A percentile compares a stretch with the other conserved stretches of the same genome.
Evolutionary conservation across 768 basidiomycete genomes (phyloP).

Genomic region (Termitomyces sp.): DNA sequence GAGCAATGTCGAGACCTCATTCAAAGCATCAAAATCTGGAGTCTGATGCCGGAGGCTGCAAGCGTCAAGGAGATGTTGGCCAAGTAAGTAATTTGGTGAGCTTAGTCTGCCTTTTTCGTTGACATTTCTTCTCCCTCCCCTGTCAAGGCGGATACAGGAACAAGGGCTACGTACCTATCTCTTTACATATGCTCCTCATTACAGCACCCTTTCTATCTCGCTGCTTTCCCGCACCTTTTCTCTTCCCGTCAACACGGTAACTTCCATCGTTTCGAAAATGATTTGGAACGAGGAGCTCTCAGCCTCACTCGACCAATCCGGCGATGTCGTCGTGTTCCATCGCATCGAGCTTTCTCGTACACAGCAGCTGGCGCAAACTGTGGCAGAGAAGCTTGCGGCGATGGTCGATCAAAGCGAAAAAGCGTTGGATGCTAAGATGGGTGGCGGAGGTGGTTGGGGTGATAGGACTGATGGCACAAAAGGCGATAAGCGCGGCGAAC

Average conservation of each 20-base stretch:
- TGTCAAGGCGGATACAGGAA: slow-evolving; percentile 87
- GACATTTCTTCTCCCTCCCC: not conserved
- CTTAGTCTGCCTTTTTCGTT: not conserved
- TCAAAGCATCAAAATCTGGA: slow-evolving; percentile 97
- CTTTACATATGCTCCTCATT: slow-evolving; percentile 95
- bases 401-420: slow-evolving; percentile 95
- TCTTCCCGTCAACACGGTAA: slow-evolving; percentile 74
- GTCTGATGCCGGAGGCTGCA: slow-evolving; percentile 84
- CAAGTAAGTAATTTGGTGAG: slow-evolving; percentile 47
- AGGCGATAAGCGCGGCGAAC: slow-evolving; percentile 77
- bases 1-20: slow-evolving; percentile 91
- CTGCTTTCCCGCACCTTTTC: slow-evolving; percentile 87
- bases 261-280: slow-evolving; percentile 95
- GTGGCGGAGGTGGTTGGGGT: slow-evolving; percentile 56
- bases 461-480: slow-evolving; percentile 67
- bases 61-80: slow-evolving; percentile 93
- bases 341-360: slow-evolving; percentile 82
- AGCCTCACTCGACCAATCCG: slow-evolving; percentile 89
- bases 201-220: slow-evolving; percentile 84
- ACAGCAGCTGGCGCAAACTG: slow-evolving; percentile 84
- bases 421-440: slow-evolving; percentile 78
- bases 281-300: slow-evolving; percentile 96
- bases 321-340: slow-evolving; percentile 89
- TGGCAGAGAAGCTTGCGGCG: slow-evolving; percentile 82
- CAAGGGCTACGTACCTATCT: slow-evolving; percentile 95